A percentile compares a stretch with the other conserved stretches of the same genome.
Evolutionary conservation across 192 early-diverging fungal species (phyloP).

Genomic region (Rhizophagus prolifer): DNA sequence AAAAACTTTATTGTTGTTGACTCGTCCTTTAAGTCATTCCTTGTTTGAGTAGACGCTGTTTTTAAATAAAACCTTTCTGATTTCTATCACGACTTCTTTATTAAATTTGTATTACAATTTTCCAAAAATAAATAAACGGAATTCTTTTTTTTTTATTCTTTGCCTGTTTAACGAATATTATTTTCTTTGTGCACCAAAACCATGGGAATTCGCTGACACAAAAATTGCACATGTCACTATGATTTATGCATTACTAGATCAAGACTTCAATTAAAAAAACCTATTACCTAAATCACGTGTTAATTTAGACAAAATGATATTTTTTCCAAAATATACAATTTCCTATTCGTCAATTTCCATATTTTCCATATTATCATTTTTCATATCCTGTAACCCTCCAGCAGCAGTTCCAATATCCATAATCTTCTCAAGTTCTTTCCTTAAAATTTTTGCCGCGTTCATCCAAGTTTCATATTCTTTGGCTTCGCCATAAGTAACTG

Average conservation of each 20-base stretch:
- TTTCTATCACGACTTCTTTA: too few species aligned
- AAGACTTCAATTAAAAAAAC: not conserved
- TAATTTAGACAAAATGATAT: too few species aligned
- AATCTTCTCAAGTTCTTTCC: conserved; percentile 19
- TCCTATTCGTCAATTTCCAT: conserved; percentile 19
- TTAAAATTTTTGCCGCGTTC: conserved; percentile 37
- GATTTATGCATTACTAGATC: too few species aligned
- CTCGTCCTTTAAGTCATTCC: not conserved
- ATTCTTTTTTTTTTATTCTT: too few species aligned
- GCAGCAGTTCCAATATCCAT: not conserved
- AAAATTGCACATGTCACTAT: not conserved
- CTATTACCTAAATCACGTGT: not conserved
- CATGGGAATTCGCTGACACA: not conserved
- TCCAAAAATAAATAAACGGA: too few species aligned
- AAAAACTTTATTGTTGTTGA: not conserved
- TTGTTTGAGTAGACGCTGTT: not conserved
- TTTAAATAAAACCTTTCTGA: not conserved
- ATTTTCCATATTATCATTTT: conserved; percentile 5
- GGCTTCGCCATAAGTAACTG: conserved; percentile 43
- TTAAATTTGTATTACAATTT: too few species aligned
- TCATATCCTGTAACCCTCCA: conserved; percentile 1
- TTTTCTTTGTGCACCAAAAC: not conserved
- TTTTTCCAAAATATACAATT: too few species aligned
- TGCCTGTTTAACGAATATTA: not conserved
- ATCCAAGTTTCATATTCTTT: conserved; percentile 47